These are phyloP conservation scores for Russula dissimulans DNA, from an alignment of 768 basidiomycete genomes.

Conservation along the genomic window DNA sequence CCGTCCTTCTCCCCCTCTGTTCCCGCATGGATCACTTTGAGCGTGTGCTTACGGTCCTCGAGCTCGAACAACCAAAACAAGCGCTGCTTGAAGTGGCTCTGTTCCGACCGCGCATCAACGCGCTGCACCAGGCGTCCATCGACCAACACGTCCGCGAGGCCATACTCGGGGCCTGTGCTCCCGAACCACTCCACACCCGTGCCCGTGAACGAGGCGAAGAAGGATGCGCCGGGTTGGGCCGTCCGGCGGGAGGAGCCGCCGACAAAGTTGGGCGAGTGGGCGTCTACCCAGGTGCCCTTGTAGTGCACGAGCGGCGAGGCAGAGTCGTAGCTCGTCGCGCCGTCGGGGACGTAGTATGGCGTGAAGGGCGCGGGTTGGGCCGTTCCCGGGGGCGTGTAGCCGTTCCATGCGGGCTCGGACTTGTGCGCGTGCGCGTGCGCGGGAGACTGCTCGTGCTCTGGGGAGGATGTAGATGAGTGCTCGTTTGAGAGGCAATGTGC, in stretches of 20 bases:
- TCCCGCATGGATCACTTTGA: slow-evolving; percentile 55
- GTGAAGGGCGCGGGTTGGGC: slow-evolving; percentile 39
- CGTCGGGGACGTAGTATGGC: slow-evolving; percentile 67
- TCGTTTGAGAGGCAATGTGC: background rate
- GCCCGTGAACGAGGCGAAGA: slow-evolving; percentile 55
- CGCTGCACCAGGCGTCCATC: slow-evolving; percentile 40
- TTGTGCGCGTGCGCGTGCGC: no score
- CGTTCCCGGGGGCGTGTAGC: slow-evolving; percentile 44
- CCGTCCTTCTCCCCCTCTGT: slow-evolving; percentile 29
- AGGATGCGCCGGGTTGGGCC: slow-evolving; percentile 37
- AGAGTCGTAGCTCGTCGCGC: slow-evolving; percentile 63
- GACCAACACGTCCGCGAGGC: slow-evolving; percentile 46
- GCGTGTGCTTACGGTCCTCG: slow-evolving; percentile 41
- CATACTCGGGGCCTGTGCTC: slow-evolving; percentile 42
- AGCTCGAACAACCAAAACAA: slow-evolving; percentile 55
- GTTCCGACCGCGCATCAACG: slow-evolving; percentile 38
- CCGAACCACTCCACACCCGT: slow-evolving; percentile 78
- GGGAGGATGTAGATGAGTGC: background rate
- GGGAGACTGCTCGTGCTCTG: no score
- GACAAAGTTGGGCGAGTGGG: slow-evolving; percentile 43
- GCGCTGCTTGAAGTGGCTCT: slow-evolving; percentile 45
- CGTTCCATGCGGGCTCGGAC: slow-evolving; percentile 58
- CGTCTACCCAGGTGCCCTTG: slow-evolving; percentile 48
- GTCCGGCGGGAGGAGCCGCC: slow-evolving; percentile 45
- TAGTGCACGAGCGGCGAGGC: slow-evolving; percentile 58